These are phyloP conservation scores for Glarea lozoyensis DNA, from an alignment of 495 filamentous ascomycete species.

Conservation along the genomic window DNA sequence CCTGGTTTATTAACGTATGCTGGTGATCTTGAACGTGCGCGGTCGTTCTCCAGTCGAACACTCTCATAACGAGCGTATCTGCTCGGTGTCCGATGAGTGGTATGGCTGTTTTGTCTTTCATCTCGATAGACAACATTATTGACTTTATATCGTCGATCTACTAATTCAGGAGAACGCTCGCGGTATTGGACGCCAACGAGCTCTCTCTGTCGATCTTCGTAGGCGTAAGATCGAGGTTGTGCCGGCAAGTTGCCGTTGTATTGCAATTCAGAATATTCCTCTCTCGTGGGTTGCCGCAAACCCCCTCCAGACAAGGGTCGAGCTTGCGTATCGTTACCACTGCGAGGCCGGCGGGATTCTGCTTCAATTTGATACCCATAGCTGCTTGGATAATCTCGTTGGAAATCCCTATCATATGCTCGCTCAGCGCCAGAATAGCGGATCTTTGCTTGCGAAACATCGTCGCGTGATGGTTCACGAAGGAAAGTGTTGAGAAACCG, in stretches of 20 bases:
- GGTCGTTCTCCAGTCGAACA: constrained; percentile 21
- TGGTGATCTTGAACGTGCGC: constrained; percentile 23
- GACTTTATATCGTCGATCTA: constrained; percentile 22
- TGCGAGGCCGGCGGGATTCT: constrained; percentile 6
- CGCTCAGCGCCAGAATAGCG: no score
- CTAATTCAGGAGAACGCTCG: constrained; percentile 21
- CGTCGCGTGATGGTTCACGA: constrained; percentile 19
- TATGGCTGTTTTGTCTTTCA: constrained; percentile 17
- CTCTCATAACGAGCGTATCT: constrained; percentile 24
- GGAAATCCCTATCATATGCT: no score
- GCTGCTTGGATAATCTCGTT: no score
- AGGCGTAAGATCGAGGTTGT: constrained; percentile 8
- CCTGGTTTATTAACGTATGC: constrained; percentile 23
- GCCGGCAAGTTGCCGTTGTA: constrained; percentile 5
- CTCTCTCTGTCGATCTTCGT: constrained; percentile 16
- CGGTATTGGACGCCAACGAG: constrained; percentile 3
- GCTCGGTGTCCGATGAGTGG: constrained; percentile 17
- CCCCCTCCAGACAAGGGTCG: neutral
- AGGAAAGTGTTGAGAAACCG: constrained; percentile 30
- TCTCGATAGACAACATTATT: constrained; percentile 23
- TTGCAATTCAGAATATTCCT: constrained; percentile 9
- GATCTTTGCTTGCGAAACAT: constrained; percentile 11
- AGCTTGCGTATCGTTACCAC: constrained; percentile 5
- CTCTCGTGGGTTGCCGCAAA: constrained; percentile 1
- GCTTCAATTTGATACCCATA: constrained; percentile 4